Evolutionary conservation across 495 filamentous ascomycete species (phyloP).

Genomic region (Talaromyces wortmannii): DNA sequence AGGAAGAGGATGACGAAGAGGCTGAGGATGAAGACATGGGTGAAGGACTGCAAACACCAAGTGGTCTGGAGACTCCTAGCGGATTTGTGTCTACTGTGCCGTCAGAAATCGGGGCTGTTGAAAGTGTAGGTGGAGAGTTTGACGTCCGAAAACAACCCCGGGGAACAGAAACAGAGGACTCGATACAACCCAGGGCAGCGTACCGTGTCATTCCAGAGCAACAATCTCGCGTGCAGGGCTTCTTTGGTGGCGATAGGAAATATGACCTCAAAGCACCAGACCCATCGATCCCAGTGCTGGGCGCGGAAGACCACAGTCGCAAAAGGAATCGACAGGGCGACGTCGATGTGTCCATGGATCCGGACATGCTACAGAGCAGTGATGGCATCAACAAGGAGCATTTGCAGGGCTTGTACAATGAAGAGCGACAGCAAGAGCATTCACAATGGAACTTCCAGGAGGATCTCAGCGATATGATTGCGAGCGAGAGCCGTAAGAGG

Average conservation of each 20-base stretch:
- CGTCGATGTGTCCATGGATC: conserved; percentile 85
- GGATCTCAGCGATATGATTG: conserved; percentile 95
- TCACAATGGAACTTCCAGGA: conserved; percentile 79
- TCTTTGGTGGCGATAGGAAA: conserved; percentile 89
- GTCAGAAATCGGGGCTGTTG: conserved; percentile 64
- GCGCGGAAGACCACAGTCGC: conserved; percentile 68
- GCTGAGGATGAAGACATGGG: conserved; percentile 59
- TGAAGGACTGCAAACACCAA: conserved; percentile 64
- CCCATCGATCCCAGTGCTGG: conserved; percentile 61
- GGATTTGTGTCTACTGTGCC: conserved; percentile 75
- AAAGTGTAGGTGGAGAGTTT: conserved; percentile 78
- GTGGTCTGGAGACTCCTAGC: conserved; percentile 73
- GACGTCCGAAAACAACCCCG: conserved; percentile 82
- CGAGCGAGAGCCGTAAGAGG: conserved; percentile 82
- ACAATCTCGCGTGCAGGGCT: conserved; percentile 74
- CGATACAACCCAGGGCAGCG: conserved; percentile 61
- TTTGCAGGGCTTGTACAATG: conserved; percentile 69
- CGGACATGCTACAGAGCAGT: conserved; percentile 61
- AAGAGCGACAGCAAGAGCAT: conserved; percentile 63
- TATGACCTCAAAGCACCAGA: conserved; percentile 68
- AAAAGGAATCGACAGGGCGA: conserved; percentile 96
- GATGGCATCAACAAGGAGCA: conserved; percentile 67
- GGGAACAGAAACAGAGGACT: conserved; percentile 86
- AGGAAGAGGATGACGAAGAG: conserved; percentile 67
- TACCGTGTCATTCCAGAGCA: conserved; percentile 90